Base-by-base conservation (phyloP, 768 basidiomycete species). In the Russula griseocarnosa region DNA sequence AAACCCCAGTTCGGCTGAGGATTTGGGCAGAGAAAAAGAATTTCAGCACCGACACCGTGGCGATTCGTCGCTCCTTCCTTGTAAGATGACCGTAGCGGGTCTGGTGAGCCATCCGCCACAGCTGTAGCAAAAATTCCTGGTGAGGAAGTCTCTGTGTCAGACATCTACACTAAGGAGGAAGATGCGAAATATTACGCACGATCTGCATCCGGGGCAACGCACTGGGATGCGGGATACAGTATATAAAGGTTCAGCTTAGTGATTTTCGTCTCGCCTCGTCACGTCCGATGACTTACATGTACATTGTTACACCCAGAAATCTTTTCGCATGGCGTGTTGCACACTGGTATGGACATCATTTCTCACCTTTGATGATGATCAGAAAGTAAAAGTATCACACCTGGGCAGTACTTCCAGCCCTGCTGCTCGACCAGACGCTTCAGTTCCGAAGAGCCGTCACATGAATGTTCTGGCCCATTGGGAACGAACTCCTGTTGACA, bases 121-220 rank as follows among this genome's bases (percentile, higher is more conserved):
- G 13, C 70, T 30, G 57, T 84, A 84, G 67, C 83, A 84, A 66
- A 83, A 84, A 65, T 83, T 82, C 68, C 72, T 73, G 36, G 5
- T 28, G 16, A 51, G 9, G 13, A 11, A 51, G 13, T 9, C 24
- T 47, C 32, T 16, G 52, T 13, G 53, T 36, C n/a, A 65, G 36
- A 36, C 20, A 22, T n/a, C 16, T 26, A 26, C 24, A 14, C 13
- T 5, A 86, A 83, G 70, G 85, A 47, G 11, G 22, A 0, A 11
- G 3, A 22, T 38, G 24, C 3, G 4, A 13, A 47, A 20, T 14
- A 64, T 69, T 58, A 47, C 22, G 46, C 47, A 73, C 72, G 79
- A 76, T 66, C 84, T 83, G 71, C 84, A 86, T 20, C 80, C 83
- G 2, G 83, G 3, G 82, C 75, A 42, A 80, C 79, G 68, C 82